These are phyloP conservation scores for Citrus glauca DNA, from an alignment of 345 rosid genomes.

Conservation along the genomic window DNA sequence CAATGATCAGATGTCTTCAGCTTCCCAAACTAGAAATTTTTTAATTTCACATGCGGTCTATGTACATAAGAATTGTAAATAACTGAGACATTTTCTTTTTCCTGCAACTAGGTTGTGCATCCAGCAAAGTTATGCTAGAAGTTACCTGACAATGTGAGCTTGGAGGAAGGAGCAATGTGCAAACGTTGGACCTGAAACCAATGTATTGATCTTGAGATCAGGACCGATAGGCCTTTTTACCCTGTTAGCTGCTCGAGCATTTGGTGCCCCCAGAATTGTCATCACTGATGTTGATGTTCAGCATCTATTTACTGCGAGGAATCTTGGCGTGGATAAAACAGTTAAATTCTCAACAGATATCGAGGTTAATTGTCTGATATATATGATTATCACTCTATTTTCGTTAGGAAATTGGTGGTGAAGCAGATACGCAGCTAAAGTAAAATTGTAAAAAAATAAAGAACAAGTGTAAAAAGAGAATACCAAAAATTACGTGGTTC, in stretches of 20 bases:
- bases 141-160: conserved; percentile 56
- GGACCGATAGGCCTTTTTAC: conserved; percentile 65
- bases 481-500: too few species aligned
- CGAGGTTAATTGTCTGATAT: conserved; percentile 28
- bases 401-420: too few species aligned
- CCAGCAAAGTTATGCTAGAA: conserved; percentile 57
- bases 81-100: background rate
- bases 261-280: conserved; percentile 49
- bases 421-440: too few species aligned
- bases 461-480: too few species aligned
- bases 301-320: conserved; percentile 43
- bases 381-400: too few species aligned
- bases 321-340: conserved; percentile 44
- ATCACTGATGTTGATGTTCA: conserved; percentile 47
- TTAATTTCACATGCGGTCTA: background rate
- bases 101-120: conserved; percentile 46
- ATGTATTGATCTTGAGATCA: conserved; percentile 51
- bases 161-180: conserved; percentile 77
- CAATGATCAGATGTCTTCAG: conserved; percentile 1
- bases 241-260: conserved; percentile 55
- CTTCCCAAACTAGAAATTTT: background rate
- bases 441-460: too few species aligned
- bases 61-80: background rate
- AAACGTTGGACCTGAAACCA: conserved; percentile 44
- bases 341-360: conserved; percentile 43